phyloP scores from a whole-genome alignment of 805 yeast genomes.

The Ogataea nakhonphanomensis region DNA sequence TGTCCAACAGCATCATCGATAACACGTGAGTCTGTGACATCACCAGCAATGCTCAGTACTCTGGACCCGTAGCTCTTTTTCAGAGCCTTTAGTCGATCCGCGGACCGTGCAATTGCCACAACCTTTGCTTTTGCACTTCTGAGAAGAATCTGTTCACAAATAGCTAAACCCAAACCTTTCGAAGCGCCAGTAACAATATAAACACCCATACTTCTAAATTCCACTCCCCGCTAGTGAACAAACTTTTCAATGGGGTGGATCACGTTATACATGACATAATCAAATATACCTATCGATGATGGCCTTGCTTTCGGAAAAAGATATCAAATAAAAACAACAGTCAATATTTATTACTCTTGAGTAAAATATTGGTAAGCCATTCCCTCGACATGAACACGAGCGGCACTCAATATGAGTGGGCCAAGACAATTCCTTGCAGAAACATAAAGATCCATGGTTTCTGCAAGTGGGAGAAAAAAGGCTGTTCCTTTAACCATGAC shows the following conservation, averaged over 20 bases:
- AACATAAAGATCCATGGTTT: slow-evolving; percentile 83
- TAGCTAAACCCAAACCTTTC: slow-evolving; percentile 80
- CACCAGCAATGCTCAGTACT: slow-evolving; percentile 55
- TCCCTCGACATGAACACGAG: slow-evolving; percentile 14
- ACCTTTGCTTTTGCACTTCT: slow-evolving; percentile 39
- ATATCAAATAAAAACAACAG: slow-evolving; percentile 1
- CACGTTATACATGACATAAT: too few relatives aligned
- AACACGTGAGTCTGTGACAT: slow-evolving; percentile 46
- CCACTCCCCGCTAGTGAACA: too few relatives aligned
- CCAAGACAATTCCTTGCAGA: slow-evolving; percentile 76
- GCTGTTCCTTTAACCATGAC: slow-evolving; percentile 78
- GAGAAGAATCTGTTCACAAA: slow-evolving; percentile 50
- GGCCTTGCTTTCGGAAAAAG: slow-evolving; percentile 3
- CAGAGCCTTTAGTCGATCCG: slow-evolving; percentile 36
- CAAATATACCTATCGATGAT: too few relatives aligned
- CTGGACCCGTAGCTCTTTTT: slow-evolving; percentile 43
- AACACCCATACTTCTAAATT: slow-evolving; percentile 16
- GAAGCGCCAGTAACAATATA: slow-evolving; percentile 62
- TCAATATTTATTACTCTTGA: neutral
- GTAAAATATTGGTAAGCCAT: neutral
- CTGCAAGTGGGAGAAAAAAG: slow-evolving; percentile 83
- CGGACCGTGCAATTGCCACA: slow-evolving; percentile 72
- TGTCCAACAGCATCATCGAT: slow-evolving; percentile 38
- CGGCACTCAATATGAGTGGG: slow-evolving; percentile 45
- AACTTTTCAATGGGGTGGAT: too few relatives aligned